Base-by-base conservation (phyloP, 108 stramenopile genomes). In the Stephanodiscus triporus region DNA sequence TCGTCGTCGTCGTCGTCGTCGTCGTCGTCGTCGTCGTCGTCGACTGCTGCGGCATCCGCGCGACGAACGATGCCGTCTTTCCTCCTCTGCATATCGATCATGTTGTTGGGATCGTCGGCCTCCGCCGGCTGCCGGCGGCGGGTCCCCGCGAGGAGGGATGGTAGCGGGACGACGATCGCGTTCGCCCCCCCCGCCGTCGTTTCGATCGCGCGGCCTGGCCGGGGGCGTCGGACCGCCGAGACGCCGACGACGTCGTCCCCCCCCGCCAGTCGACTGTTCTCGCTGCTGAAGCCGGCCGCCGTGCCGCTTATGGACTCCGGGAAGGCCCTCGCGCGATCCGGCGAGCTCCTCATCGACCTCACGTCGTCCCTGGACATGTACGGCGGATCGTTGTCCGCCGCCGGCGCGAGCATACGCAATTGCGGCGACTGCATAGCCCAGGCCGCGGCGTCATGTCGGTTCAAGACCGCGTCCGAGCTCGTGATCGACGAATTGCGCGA, bases 401-500 rank as follows among this genome's bases (percentile, higher is more conserved):
- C 79, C 9, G 92, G 89, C 22, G 92, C 92, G 47, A 67, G 68
- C 59, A 72, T 93, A 45, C 86, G 92, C 0, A 93, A 90, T 68
- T 63, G 79, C 6, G 92, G 92, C 11, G 92, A 93, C 74, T 84
- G 78, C 29, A 27, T 93, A 9, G 92, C 92, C n/a, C 92, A 93
- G 79, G 92, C 92, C 3, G 92, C 88, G 1, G 92, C 92, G 38
- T 83, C 83, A 13, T 85, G 83, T 67, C 84, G 92, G 14, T 90
- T 93, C 71, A 93, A 93, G 58, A 93, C 92, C 7, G 92, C 83
- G 13, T 45, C 40, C 0, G 92, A 93, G 72, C 63, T 93, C 26
- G 92, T 90, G 14, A 79, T 76, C 63, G 92, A 93, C 72, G 92
- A 93, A 82, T 60, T 93, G n/a, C 78, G 92, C 22, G 92, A 93